phyloP scores from a whole-genome alignment of 352 stramenopile species.

The Blastocystis sp. region DNA sequence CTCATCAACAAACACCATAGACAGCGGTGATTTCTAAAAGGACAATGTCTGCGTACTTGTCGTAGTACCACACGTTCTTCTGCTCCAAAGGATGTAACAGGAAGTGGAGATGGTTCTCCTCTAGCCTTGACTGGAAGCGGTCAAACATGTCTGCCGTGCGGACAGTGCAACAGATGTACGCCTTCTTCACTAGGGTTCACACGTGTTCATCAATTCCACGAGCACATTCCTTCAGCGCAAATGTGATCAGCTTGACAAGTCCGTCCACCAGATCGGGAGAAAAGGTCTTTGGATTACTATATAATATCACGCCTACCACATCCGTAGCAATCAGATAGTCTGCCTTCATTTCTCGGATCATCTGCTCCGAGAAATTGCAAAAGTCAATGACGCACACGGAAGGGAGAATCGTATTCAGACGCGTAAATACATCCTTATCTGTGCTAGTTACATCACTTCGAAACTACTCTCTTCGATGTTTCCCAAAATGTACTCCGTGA shows the following conservation, averaged over 20 bases:
- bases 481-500: slow-evolving; percentile 37
- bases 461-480: slow-evolving; percentile 17
- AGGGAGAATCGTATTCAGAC: background rate
- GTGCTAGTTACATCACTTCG: background rate
- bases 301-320: background rate
- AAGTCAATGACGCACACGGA: background rate
- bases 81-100: background rate
- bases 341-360: background rate
- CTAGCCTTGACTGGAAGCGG: background rate
- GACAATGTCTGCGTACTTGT: slow-evolving; percentile 47
- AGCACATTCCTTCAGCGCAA: background rate
- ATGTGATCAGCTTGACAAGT: background rate
- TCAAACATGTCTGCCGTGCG: slow-evolving; percentile 27
- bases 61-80: slow-evolving; percentile 48
- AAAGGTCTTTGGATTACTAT: background rate
- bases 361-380: slow-evolving; percentile 1
- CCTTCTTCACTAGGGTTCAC: background rate
- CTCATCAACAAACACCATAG: background rate
- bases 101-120: background rate
- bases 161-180: slow-evolving; percentile 25
- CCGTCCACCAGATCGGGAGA: slow-evolving; percentile 40
- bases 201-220: background rate
- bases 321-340: slow-evolving; percentile 21
- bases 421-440: background rate
- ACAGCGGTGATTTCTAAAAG: slow-evolving; percentile 29